These are phyloP conservation scores for Trichoderma brevicompactum DNA, from an alignment of 2,329 filamentous ascomycete species.

Conservation along the genomic window DNA sequence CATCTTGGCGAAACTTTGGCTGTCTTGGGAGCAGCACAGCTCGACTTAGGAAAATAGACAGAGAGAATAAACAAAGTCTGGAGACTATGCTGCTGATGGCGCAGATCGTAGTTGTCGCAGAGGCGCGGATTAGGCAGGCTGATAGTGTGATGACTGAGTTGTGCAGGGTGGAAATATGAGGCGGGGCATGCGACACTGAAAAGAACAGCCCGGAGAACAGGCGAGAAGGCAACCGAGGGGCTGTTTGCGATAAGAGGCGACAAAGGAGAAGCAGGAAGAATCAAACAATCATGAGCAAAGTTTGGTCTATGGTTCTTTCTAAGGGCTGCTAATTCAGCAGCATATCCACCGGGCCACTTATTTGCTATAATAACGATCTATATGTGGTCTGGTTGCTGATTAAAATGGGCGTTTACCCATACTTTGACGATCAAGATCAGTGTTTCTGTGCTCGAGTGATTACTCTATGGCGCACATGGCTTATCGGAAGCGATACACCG, in stretches of 20 bases:
- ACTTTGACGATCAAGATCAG: background rate
- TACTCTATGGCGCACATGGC: background rate
- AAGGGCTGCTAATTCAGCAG: too few relatives aligned
- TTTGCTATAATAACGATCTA: background rate
- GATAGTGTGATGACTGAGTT: constrained; percentile 10
- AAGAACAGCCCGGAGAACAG: background rate
- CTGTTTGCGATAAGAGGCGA: constrained; percentile 21
- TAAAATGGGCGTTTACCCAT: background rate
- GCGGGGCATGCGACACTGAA: constrained; percentile 31
- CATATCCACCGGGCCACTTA: background rate
- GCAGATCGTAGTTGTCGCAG: background rate
- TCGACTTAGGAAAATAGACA: background rate
- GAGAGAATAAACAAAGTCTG: background rate
- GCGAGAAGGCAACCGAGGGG: constrained; percentile 9
- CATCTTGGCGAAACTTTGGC: constrained; percentile 47
- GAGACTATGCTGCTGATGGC: background rate
- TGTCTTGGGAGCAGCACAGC: background rate
- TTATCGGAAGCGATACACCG: background rate
- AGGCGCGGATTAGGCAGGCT: background rate
- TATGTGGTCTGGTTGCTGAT: background rate
- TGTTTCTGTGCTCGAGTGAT: background rate
- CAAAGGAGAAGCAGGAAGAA: background rate
- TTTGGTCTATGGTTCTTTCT: background rate
- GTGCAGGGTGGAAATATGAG: constrained; percentile 29
- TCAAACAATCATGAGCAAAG: background rate